Conservation (phyloP, 2,329 filamentous ascomycete species). For the Rhinocladiella mackenziei region DNA sequence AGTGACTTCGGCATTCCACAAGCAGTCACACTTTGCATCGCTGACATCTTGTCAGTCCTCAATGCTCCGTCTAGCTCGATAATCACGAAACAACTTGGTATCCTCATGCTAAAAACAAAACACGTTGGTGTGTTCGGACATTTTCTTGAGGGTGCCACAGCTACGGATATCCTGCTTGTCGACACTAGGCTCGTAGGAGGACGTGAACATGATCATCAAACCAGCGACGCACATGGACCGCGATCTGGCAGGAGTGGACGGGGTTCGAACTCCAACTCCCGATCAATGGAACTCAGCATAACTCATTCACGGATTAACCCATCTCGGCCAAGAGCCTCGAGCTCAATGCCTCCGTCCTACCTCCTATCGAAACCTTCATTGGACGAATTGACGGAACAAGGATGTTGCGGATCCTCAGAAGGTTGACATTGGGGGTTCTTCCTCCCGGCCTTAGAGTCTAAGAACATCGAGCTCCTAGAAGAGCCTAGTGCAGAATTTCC, state of each 20-base stretch:
- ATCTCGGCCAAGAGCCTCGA: constrained; percentile 19
- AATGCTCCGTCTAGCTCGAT: constrained; percentile 12
- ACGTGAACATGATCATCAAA: constrained; percentile 33
- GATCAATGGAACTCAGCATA: constrained; percentile 19
- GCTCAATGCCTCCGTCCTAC: constrained; percentile 7
- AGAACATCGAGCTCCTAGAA: constrained; percentile 17
- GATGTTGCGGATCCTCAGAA: constrained; percentile 17
- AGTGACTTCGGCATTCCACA: constrained; percentile 29
- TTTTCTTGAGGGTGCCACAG: constrained; percentile 37
- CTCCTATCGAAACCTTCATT: constrained; percentile 9
- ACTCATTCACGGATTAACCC: constrained; percentile 26
- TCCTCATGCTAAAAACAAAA: constrained; percentile 7
- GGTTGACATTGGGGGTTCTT: constrained; percentile 27
- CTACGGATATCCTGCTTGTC: constrained; percentile 27
- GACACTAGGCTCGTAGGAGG: constrained; percentile 31
- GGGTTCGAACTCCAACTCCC: constrained; percentile 22
- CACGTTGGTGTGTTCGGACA: constrained; percentile 33
- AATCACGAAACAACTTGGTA: constrained; percentile 3
- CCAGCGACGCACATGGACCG: constrained; percentile 21
- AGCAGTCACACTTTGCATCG: constrained; percentile 9
- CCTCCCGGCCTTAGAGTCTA: constrained; percentile 16
- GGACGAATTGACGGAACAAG: constrained; percentile 22
- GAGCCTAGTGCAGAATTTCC: constrained; percentile 24
- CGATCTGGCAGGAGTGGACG: constrained; percentile 21
- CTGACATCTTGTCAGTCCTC: constrained; percentile 17